A percentile compares a stretch with the other conserved stretches of the same genome.
Conservation (phyloP, 2,329 filamentous ascomycete species). For the Fusarium sarcochroum region DNA sequence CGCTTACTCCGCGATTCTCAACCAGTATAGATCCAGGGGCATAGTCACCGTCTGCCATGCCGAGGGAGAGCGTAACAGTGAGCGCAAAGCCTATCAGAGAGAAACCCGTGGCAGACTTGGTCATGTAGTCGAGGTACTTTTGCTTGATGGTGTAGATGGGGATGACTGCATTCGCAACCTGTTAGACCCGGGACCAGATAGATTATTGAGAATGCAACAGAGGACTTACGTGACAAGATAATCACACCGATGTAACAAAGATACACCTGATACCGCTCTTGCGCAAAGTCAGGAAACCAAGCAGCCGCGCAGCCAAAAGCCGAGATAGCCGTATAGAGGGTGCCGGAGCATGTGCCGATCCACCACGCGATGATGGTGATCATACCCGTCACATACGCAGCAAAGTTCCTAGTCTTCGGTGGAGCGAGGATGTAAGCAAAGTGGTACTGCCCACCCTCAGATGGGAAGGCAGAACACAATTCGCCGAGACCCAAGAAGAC, state of each 20-base stretch:
- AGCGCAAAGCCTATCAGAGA: neutral
- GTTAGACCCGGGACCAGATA: accelerated
- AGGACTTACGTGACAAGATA: neutral
- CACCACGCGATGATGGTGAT: neutral
- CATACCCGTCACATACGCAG: neutral
- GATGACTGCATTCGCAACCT: accelerated
- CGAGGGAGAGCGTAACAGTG: neutral
- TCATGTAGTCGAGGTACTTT: neutral
- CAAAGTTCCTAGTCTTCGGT: neutral
- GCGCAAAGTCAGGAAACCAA: neutral
- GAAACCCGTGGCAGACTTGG: neutral
- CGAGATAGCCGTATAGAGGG: neutral
- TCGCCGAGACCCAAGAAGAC: neutral
- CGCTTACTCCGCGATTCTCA: neutral
- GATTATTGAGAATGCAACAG: too few species aligned
- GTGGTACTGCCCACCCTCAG: neutral
- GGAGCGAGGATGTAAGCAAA: neutral
- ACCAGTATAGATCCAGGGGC: neutral
- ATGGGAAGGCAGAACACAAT: neutral
- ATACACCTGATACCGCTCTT: neutral
- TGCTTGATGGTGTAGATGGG: neutral
- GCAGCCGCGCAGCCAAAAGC: neutral
- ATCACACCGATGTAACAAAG: neutral
- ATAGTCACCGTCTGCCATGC: neutral
- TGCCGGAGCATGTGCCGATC: neutral